Evolutionary conservation across 805 yeast genomes (phyloP), one percentile per base, ranked within the genome.

Genomic region (Barnettozyma californica): DNA sequence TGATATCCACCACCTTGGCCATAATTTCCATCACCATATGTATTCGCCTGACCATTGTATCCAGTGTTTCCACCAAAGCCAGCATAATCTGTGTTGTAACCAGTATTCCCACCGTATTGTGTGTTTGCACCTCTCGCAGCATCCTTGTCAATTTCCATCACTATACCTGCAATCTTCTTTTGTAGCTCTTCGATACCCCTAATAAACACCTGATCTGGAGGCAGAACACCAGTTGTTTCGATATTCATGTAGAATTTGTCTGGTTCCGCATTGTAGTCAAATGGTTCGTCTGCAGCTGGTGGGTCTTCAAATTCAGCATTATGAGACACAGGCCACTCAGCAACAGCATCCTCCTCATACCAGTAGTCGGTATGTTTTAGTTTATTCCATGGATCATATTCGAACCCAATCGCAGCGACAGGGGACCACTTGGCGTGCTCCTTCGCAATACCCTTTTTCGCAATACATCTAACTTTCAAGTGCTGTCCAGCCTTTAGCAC

Each of bases 401-500:
- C 99, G 61, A 92, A 92, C 18, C 95, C 97, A 47, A 92, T 79
- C 20, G 98, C 98, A 0, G 97, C 78, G 56, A 95, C 86, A 11
- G 99, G 97, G 7, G 94, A 84, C 99, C 99, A 94, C 64, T 94
- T 94, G 44, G 99, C 97, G 64, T 94, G 99, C 66, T 94, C 99
- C 66, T 91, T 91, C 44, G 96, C 87, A 50, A 90, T 90, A 40
- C 98, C 99, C 72, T 94, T 94, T 68, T 94, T 94, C 47, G 99
- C 99, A 53, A 94, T 85, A 69, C 99, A 94, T 57, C 84, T 83
- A 51, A 94, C 71, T 57, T 84, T 80, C 58, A 94, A 74, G 64
- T 92, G 97, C 71, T 94, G 99, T 60, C 90, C 92, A 64, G 86
- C 87, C 66, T 96, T 81, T 58, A 94, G 76, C 67, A 92, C 90